Conservation (phyloP, 164 flowering plant species). For the Dillenia suffruticosa region DNA sequence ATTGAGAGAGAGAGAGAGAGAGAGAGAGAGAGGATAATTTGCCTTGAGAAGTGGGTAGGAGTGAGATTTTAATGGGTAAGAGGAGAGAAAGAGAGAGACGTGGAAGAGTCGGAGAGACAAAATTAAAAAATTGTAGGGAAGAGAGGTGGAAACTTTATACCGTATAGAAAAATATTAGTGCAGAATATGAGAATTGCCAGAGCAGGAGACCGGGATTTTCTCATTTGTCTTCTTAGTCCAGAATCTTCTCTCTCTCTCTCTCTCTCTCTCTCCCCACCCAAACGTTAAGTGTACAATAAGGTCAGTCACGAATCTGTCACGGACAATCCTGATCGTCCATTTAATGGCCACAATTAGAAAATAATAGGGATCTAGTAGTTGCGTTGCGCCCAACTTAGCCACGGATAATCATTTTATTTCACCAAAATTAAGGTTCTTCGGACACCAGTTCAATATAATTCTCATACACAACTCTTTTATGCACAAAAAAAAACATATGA, state of each 20-base stretch:
- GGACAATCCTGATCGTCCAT: too few species aligned
- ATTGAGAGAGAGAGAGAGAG: too few species aligned
- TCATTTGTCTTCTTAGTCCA: constrained; percentile 39
- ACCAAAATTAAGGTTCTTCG: too few species aligned
- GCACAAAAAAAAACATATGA: too few species aligned
- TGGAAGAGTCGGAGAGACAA: constrained; percentile 10
- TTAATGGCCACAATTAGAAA: too few species aligned
- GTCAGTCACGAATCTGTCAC: neutral
- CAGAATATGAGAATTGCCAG: constrained; percentile 18
- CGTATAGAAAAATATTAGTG: neutral
- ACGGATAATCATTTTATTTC: too few species aligned
- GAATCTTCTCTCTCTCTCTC: constrained; percentile 30
- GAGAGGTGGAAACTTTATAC: constrained; percentile 17
- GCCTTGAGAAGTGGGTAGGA: too few species aligned
- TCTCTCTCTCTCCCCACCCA: constrained; percentile 8
- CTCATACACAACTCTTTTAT: too few species aligned
- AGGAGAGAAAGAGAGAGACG: constrained; percentile 13
- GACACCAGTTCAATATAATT: too few species aligned
- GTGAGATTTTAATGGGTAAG: neutral
- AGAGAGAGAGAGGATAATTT: too few species aligned
- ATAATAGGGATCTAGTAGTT: too few species aligned
- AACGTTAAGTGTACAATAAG: neutral
- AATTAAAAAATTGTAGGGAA: constrained; percentile 18
- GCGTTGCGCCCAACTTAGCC: too few species aligned
- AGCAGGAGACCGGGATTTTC: constrained; percentile 32